Evolutionary conservation across 78 protist genomes (phyloP), one percentile per base, ranked within the genome.

Genomic region (Capsaspora owczarzaki): DNA sequence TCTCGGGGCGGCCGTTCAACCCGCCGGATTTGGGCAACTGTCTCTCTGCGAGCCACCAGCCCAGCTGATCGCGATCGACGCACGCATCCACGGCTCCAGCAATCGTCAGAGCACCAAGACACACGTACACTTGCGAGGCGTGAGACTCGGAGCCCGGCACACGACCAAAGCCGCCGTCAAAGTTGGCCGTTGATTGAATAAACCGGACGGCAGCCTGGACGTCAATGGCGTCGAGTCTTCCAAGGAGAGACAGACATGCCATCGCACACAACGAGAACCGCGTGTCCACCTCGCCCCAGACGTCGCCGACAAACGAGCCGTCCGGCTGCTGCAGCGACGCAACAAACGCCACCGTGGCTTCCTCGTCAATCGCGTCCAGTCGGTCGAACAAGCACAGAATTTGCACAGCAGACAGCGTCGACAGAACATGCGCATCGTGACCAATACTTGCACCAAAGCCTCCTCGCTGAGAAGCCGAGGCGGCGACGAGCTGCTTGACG

Each of bases 1-100:
- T 98, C 92, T 97, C 99, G 0, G 99, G 99, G 37, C 99, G 75
- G 25, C 99, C 99, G 83, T 96, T 96, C 69, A 98, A 84, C 0
- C 99, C 99, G n/a, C 99, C 99, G 33, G 77, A 63, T n/a, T n/a
- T n/a, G 14, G 87, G 88, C 38, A 90, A 41, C 87, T 98, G 99
- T 74, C 99, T 82, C 84, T 97, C 98, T 78, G 90, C 63, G 43
- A 98, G 89, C 99, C 99, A 98, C 97, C 97, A 93, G n/a, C 94
- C 92, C 29, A 97, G 83, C 37, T 27, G 49, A 74, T 93, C 97
- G 40, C 46, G 35, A 61, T 89, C 89, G n/a, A 90, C 44, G n/a
- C n/a, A n/a, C 29, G 37, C 38, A 5, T 77, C 29, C 33, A 83
- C 29, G 14, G 44, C 29, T 35, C 16, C 79, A 10, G 89, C 86